These are phyloP conservation scores for Clarireedia sp. DNA, from an alignment of 2,329 filamentous ascomycete genomes.

Conservation along the genomic window DNA sequence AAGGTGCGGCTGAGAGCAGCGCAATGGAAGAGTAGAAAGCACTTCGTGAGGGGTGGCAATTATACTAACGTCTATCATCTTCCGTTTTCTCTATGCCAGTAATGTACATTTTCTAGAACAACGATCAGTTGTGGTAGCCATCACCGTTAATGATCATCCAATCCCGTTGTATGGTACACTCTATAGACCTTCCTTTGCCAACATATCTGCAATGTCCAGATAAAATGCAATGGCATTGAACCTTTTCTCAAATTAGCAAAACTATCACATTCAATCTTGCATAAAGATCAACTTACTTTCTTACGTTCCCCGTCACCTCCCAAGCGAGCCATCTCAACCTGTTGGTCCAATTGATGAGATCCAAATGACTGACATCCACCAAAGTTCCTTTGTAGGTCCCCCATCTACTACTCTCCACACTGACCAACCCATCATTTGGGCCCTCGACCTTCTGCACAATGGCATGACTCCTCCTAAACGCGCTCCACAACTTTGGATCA, in stretches of 20 bases:
- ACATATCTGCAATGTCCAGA: constrained; percentile 59
- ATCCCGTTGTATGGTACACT: background rate
- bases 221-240: constrained; percentile 65
- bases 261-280: background rate
- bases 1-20: too few relatives aligned
- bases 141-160: background rate
- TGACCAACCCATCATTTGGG: constrained; percentile 60
- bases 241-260: constrained; percentile 29
- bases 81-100: background rate
- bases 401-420: constrained; percentile 53
- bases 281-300: constrained; percentile 36
- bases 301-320: constrained; percentile 43
- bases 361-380: constrained; percentile 53
- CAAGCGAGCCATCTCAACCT: constrained; percentile 47
- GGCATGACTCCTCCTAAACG: constrained; percentile 46
- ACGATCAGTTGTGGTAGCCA: background rate
- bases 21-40: too few relatives aligned
- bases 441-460: constrained; percentile 47
- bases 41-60: too few relatives aligned
- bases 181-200: constrained; percentile 54
- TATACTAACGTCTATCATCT: too few relatives aligned
- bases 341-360: constrained; percentile 63
- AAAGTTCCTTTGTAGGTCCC: constrained; percentile 57
- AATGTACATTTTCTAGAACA: background rate
- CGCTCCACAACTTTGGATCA: constrained; percentile 55